Conservation (phyloP, 1,284 basidiomycete genomes). For the Leccinum subrobustum region DNA sequence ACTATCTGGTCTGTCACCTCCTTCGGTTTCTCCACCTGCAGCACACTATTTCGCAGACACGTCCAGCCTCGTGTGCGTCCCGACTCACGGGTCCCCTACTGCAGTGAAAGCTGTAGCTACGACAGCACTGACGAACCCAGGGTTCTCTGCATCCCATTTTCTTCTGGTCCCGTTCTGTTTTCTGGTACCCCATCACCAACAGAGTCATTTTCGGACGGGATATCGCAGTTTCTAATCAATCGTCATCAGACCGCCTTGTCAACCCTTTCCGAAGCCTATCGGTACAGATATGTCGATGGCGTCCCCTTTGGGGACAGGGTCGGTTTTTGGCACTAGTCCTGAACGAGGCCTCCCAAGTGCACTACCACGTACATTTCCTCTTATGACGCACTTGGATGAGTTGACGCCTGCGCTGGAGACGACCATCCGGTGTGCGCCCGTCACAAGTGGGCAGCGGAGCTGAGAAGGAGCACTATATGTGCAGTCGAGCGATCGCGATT, state of each 20-base stretch:
- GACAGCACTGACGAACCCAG: slow-evolving; percentile 61
- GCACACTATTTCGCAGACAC: slow-evolving; percentile 26
- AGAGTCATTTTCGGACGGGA: slow-evolving; percentile 55
- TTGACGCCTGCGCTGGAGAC: too few species aligned
- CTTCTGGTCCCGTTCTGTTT: slow-evolving; percentile 40
- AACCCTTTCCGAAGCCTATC: too few species aligned
- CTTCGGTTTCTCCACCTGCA: slow-evolving; percentile 31
- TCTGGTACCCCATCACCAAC: slow-evolving; percentile 52
- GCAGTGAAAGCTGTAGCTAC: slow-evolving; percentile 62
- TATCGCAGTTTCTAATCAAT: slow-evolving; percentile 42
- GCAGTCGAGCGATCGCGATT: too few species aligned
- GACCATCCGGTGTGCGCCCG: too few species aligned
- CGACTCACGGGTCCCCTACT: slow-evolving; percentile 42
- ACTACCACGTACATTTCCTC: too few species aligned
- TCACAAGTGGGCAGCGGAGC: too few species aligned
- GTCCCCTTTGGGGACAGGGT: too few species aligned
- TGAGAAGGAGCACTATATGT: too few species aligned
- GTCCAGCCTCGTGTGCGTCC: slow-evolving; percentile 65
- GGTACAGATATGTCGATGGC: too few species aligned
- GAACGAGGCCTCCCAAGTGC: too few species aligned
- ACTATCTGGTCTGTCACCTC: slow-evolving; percentile 18
- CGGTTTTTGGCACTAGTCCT: too few species aligned
- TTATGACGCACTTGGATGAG: too few species aligned
- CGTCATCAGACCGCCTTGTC: slow-evolving; percentile 46
- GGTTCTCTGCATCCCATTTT: slow-evolving; percentile 41